These are phyloP conservation scores for Mycena maculata DNA, from an alignment of 768 basidiomycete genomes.

Conservation along the genomic window DNA sequence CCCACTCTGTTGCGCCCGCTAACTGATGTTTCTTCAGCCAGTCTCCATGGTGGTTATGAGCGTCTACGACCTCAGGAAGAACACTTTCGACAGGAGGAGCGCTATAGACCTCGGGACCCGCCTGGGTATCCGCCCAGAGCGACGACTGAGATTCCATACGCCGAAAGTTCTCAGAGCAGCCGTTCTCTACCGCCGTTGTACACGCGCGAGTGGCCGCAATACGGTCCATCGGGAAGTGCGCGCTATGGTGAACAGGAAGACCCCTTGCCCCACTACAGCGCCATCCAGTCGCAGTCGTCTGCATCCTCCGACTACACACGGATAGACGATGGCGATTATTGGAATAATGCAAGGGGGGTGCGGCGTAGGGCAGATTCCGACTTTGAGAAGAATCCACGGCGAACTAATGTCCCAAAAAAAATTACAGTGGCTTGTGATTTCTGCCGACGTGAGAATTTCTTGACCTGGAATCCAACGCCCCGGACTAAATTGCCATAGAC, in stretches of 20 bases:
- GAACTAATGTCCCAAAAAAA: slow-evolving; percentile 54
- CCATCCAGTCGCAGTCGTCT: slow-evolving; percentile 23
- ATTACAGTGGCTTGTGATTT: slow-evolving; percentile 80
- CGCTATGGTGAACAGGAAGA: slow-evolving; percentile 19
- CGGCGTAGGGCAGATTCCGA: slow-evolving; percentile 25
- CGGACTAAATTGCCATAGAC: slow-evolving; percentile 50
- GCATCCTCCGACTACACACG: slow-evolving; percentile 10
- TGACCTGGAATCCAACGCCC: background rate
- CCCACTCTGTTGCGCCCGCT: background rate
- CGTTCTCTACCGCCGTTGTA: slow-evolving; percentile 20
- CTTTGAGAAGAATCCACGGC: slow-evolving; percentile 42
- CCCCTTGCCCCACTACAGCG: slow-evolving; percentile 21
- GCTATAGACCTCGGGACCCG: too few species aligned
- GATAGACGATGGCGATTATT: slow-evolving; percentile 16
- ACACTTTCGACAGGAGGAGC: background rate
- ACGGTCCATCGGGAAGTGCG: background rate
- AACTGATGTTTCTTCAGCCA: slow-evolving; percentile 15
- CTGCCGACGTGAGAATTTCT: slow-evolving; percentile 67
- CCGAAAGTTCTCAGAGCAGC: slow-evolving; percentile 11
- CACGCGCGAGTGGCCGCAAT: background rate
- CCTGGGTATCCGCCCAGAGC: slow-evolving; percentile 12
- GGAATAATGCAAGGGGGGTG: background rate
- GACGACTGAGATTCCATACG: slow-evolving; percentile 6
- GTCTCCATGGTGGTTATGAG: slow-evolving; percentile 19
- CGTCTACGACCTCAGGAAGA: slow-evolving; percentile 14